Percentiles rank a stretch among this genome's conserved stretches.
Evolutionary conservation across 805 yeast species (phyloP).

Genomic region (Starmerella floricola): DNA sequence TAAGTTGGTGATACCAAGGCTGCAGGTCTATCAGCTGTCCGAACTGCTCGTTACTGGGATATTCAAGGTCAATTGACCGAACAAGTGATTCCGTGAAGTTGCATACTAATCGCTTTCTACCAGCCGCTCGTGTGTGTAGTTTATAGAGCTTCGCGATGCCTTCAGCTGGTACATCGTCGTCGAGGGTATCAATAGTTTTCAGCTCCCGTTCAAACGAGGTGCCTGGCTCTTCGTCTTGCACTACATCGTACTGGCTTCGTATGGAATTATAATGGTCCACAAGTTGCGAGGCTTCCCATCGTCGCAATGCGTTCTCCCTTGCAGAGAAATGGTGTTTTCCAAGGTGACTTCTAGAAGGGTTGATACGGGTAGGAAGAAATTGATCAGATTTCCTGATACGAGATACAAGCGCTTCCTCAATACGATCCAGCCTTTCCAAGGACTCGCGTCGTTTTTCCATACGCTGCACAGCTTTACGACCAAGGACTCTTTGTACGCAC

Average conservation of each 20-base stretch:
- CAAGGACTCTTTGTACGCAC: too few species aligned
- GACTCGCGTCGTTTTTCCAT: conserved; percentile 2
- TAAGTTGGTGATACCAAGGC: conserved; percentile 4
- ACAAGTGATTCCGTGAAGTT: conserved; percentile 37
- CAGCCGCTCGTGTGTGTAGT: conserved; percentile 4
- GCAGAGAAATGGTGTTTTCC: conserved; percentile 8
- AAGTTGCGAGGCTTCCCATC: conserved; percentile 12
- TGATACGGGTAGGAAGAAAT: conserved; percentile 11
- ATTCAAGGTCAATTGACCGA: conserved; percentile 35
- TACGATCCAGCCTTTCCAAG: conserved; percentile 49
- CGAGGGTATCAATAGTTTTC: conserved; percentile 1
- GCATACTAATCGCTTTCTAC: conserved; percentile 34
- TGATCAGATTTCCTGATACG: conserved; percentile 34
- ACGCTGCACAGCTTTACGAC: not conserved
- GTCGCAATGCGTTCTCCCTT: conserved; percentile 13
- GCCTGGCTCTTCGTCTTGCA: too few species aligned
- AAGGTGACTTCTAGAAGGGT: not conserved
- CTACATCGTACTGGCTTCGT: not conserved
- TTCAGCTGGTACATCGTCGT: conserved; percentile 6
- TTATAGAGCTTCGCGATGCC: not conserved
- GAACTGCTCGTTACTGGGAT: conserved; percentile 41
- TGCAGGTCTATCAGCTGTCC: conserved; percentile 41
- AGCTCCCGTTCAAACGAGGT: conserved; percentile 2
- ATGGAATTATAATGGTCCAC: conserved; percentile 1
- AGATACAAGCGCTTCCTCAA: conserved; percentile 54